Conservation (phyloP, 2,329 filamentous ascomycete species). For the Aspergillus vadensis region DNA sequence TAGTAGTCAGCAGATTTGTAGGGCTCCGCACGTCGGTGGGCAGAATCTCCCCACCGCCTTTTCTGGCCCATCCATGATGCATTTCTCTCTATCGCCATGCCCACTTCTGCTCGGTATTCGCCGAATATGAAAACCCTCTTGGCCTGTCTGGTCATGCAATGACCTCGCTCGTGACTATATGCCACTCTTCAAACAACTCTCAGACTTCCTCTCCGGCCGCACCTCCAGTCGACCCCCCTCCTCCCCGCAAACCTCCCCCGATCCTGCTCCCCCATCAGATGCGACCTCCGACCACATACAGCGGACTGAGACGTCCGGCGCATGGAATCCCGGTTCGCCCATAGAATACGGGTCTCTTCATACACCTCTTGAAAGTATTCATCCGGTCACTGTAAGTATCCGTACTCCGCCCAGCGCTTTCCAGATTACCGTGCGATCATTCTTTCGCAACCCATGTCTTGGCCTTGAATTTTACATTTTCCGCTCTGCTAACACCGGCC, state of each 20-base stretch:
- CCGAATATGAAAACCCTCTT: conserved; percentile 9
- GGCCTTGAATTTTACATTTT: background rate
- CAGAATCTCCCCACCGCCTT: conserved; percentile 26
- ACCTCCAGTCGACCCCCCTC: conserved; percentile 8
- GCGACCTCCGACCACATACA: conserved; percentile 23
- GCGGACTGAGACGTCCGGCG: conserved; percentile 28
- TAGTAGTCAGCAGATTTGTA: background rate
- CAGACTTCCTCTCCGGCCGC: conserved; percentile 16
- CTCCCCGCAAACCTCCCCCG: conserved; percentile 5
- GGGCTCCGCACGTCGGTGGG: conserved; percentile 2
- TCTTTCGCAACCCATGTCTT: background rate
- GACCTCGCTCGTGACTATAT: conserved; percentile 23
- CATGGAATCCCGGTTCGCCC: conserved; percentile 22
- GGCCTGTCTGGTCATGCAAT: conserved; percentile 14
- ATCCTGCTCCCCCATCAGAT: conserved; percentile 23
- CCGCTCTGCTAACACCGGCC: background rate
- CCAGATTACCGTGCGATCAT: background rate
- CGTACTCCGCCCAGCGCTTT: background rate
- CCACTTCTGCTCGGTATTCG: background rate
- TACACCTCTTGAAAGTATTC: background rate
- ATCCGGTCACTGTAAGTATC: conserved; percentile 2
- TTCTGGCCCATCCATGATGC: conserved; percentile 17
- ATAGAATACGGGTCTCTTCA: conserved; percentile 10
- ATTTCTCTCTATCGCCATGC: conserved; percentile 1
- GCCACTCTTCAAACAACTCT: conserved; percentile 22